phyloP scores from a whole-genome alignment of 352 stramenopile species.

The Lagenidium giganteum region DNA sequence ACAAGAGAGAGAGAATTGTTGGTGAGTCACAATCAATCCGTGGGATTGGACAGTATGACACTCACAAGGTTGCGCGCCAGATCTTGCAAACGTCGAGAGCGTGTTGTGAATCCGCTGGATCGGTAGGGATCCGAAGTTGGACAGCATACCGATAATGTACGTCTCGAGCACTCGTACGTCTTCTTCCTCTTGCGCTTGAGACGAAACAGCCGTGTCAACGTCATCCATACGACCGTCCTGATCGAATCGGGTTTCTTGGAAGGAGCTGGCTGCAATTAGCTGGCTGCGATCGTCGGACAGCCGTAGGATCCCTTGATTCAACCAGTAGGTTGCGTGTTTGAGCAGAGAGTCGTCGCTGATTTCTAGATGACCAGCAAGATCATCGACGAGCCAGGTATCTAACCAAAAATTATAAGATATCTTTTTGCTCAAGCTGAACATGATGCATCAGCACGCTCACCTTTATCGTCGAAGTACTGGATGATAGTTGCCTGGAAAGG shows the following conservation, averaged over 20 bases:
- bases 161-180: conserved; percentile 91
- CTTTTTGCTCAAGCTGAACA: background rate
- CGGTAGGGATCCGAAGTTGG: conserved; percentile 89
- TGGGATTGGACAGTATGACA: conserved; percentile 2
- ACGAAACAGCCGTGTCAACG: conserved; percentile 83
- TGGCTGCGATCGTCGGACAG: conserved; percentile 37
- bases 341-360: conserved; percentile 50
- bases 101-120: conserved; percentile 94
- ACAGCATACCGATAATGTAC: conserved; percentile 95
- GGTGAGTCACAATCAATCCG: conserved; percentile 8
- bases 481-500: conserved; percentile 94
- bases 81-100: conserved; percentile 84
- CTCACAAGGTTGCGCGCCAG: conserved; percentile 68
- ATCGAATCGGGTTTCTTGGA: conserved; percentile 36
- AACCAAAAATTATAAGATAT: background rate
- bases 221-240: conserved; percentile 39
- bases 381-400: conserved; percentile 56
- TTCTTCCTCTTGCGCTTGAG: conserved; percentile 87
- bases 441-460: conserved; percentile 16
- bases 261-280: conserved; percentile 34
- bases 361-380: conserved; percentile 54
- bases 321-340: conserved; percentile 61
- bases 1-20: background rate
- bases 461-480: conserved; percentile 93
- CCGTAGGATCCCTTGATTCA: conserved; percentile 60